Base-by-base conservation (phyloP, 108 stramenopile genomes). In the Schizochytrium sp. region DNA sequence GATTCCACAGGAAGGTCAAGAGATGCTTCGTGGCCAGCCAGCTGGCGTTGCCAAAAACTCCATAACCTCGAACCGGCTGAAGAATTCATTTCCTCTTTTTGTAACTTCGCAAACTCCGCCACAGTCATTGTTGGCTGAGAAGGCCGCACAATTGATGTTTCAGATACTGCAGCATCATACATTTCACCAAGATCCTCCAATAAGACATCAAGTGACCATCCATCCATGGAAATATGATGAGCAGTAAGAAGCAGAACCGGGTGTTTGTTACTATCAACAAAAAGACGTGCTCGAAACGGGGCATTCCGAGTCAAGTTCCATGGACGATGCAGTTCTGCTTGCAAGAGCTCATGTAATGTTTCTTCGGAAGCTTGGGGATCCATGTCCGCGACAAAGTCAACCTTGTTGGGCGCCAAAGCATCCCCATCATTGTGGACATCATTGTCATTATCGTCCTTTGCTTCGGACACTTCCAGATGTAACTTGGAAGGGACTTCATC, bases 41-140 rank as follows among this genome's bases (percentile, higher is more conserved):
- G 76, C 53, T 83, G 76, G 5, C 76, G 5, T 53, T 83, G 76
- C 76, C 76, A 83, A 55, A 55, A 83, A 28, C 8, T 42, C 76
- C 76, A 83, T 53, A 83, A 53, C 28, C 76, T 17, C 47, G 28
- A 13, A 5, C 76, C 76, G 5, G 28, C 47, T 1, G 76, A 47
- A n/a, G 76, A 83, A 10, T 83, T 49, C 76, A 83, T 83, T 56
- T 83, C 76, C 28, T 83, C 76, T 42, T 83, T 83, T 28, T 83
- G 76, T 10, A 83, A n/a, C 28, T 83, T 83, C 38, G 76, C 76
- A 42, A 83, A 83, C 53, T 83, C 17, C 28, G 76, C 47, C 38
- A 83, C 76, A 38, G 76, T 83, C 45, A 83, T 0, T 47, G 50
- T 83, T 28, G 47, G 17, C 19, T 60, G 59, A 17, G 17, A 17